Percentiles rank a stretch among this genome's conserved stretches.
Evolutionary conservation across 2,329 filamentous ascomycete genomes (phyloP).

Genomic region (Ophiostoma populinum): DNA sequence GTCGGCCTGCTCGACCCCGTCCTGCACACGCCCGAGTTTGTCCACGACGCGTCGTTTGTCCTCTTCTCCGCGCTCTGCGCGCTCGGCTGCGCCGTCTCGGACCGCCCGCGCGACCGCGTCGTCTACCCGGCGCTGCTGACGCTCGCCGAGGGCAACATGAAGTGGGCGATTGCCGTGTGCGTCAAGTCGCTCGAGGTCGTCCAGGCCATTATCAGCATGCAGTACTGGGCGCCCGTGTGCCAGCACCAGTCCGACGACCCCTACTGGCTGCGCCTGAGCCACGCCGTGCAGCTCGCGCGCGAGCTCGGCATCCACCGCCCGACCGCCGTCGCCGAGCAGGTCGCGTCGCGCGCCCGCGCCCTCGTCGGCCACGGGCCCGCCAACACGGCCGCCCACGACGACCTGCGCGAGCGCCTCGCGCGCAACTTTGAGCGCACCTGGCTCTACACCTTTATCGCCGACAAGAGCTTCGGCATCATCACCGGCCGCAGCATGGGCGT

Average conservation of each 20-base stretch:
- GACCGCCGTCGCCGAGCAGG: constrained; percentile 10
- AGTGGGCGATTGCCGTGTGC: constrained; percentile 14
- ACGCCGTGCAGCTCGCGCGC: constrained; percentile 13
- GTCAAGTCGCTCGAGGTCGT: constrained; percentile 14
- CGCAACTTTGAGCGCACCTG: constrained; percentile 12
- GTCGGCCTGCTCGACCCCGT: constrained; percentile 13
- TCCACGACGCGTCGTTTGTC: constrained; percentile 13
- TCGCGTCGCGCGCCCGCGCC: constrained; percentile 8
- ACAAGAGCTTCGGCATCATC: constrained; percentile 12
- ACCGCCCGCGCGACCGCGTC: constrained; percentile 12
- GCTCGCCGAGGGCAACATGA: constrained; percentile 13
- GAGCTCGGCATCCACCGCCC: constrained; percentile 13
- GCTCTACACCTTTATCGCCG: constrained; percentile 11
- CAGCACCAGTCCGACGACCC: constrained; percentile 12
- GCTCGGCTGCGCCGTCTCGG: constrained; percentile 14
- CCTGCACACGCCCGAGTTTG: constrained; percentile 13
- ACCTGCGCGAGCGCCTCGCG: constrained; percentile 10
- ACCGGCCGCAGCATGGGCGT: constrained; percentile 11
- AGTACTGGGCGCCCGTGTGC: constrained; percentile 14
- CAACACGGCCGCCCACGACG: no score
- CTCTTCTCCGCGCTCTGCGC: constrained; percentile 14
- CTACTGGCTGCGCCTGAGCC: constrained; percentile 14
- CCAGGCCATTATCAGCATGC: constrained; percentile 14
- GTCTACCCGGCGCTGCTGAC: constrained; percentile 13
- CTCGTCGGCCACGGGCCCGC: no score